Evolutionary conservation across 176 grass and related monocot genomes (phyloP).

Genomic region (Phyllostachys edulis): DNA sequence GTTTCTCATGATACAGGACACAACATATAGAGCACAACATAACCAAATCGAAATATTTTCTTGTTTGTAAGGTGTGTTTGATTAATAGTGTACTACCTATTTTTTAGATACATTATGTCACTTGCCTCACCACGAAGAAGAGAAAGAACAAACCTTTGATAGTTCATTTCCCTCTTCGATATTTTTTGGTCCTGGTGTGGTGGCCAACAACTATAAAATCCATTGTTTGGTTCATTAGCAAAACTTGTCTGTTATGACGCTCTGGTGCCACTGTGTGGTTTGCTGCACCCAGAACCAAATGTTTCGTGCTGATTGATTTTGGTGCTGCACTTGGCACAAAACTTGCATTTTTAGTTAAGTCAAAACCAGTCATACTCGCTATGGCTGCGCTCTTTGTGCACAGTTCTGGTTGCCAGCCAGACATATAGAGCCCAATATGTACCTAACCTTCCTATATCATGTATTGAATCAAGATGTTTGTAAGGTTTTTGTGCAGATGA

Average conservation of each 20-base stretch:
- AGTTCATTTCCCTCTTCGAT: neutral
- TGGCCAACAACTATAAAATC: neutral
- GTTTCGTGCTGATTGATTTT: neutral
- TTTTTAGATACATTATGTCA: neutral
- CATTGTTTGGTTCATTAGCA: neutral
- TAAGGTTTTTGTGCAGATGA: neutral
- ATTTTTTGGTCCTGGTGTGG: neutral
- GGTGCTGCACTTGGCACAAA: neutral
- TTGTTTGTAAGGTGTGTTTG: neutral
- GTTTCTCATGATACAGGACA: neutral
- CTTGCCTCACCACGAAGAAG: neutral
- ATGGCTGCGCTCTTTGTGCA: neutral
- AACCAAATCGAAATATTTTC: neutral
- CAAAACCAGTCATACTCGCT: neutral
- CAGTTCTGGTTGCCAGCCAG: neutral
- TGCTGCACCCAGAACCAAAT: neutral
- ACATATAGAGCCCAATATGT: neutral
- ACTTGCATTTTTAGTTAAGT: neutral
- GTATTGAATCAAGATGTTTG: neutral
- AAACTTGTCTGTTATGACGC: neutral
- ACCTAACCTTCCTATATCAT: neutral
- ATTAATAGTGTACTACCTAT: neutral
- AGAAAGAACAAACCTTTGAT: neutral
- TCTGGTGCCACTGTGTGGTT: neutral
- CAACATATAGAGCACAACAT: neutral